phyloP scores from a whole-genome alignment of 2,329 filamentous ascomycete genomes.

The Simplicillium aogashimaense region DNA sequence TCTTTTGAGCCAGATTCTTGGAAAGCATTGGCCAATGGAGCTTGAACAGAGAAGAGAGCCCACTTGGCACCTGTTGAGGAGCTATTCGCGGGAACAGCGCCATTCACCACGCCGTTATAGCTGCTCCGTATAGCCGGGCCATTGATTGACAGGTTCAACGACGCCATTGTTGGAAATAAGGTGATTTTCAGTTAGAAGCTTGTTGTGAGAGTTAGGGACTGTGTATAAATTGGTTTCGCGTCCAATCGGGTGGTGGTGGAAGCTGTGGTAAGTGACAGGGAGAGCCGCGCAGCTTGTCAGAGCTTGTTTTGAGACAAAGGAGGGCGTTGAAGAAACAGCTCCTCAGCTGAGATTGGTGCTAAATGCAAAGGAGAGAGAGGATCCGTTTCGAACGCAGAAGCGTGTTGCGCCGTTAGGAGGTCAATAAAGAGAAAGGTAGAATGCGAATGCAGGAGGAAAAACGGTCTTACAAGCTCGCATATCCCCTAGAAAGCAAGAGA shows the following conservation, averaged over 20 bases:
- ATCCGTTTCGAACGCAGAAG: background rate
- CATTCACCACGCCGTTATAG: slow-evolving; percentile 52
- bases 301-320: no score
- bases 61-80: slow-evolving; percentile 85
- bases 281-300: no score
- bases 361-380: background rate
- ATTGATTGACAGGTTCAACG: slow-evolving; percentile 70
- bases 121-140: slow-evolving; percentile 78
- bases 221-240: background rate
- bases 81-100: slow-evolving; percentile 37
- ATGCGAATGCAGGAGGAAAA: slow-evolving; percentile 1
- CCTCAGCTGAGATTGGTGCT: background rate
- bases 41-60: slow-evolving; percentile 89
- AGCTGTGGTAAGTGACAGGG: slow-evolving; percentile 2
- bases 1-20: slow-evolving; percentile 80
- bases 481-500: background rate
- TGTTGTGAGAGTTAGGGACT: slow-evolving; percentile 9
- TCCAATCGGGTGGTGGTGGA: no score
- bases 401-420: background rate
- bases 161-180: slow-evolving; percentile 50
- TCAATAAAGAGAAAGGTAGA: slow-evolving; percentile 1
- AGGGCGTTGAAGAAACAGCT: no score
- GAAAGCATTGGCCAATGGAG: slow-evolving; percentile 86
- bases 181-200: background rate
- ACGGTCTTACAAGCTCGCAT: slow-evolving; percentile 1